A percentile compares a stretch with the other conserved stretches of the same genome.
Conservation (phyloP, 78 protist species). For the Dictyostelium brefeldianum region DNA sequence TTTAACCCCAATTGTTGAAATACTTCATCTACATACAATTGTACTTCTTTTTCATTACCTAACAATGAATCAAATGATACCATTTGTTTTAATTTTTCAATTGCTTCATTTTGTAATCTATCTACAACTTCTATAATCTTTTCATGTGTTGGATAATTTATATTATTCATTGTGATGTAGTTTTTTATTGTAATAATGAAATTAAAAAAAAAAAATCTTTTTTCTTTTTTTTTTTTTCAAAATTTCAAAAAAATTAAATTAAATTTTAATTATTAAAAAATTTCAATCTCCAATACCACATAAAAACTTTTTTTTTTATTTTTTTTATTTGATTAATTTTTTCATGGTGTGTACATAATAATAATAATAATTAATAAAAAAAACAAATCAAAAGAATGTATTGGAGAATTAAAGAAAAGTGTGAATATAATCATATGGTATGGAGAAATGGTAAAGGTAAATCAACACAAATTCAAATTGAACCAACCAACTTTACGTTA, state of each 20-base stretch:
- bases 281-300: no score
- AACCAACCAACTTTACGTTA: constrained; percentile 30
- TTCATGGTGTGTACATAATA: no score
- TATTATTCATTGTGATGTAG: not conserved
- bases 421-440: constrained; percentile 11
- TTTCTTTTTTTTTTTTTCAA: constrained; percentile 1
- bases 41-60: constrained; percentile 68
- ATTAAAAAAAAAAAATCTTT: not conserved
- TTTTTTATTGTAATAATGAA: not conserved
- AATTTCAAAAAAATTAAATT: not conserved
- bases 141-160: constrained; percentile 49
- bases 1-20: constrained; percentile 34
- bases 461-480: constrained; percentile 55
- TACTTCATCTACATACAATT: constrained; percentile 51
- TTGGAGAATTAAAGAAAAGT: constrained; percentile 16
- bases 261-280: not conserved
- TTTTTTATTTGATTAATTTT: not conserved
- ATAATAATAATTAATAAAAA: not conserved
- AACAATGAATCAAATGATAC: constrained; percentile 72
- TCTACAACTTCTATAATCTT: constrained; percentile 51
- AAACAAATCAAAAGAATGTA: not conserved
- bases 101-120: constrained; percentile 58
- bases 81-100: constrained; percentile 70
- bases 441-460: constrained; percentile 76
- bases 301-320: constrained; percentile 6